phyloP scores from a whole-genome alignment of 2,329 filamentous ascomycete genomes.

The Calonectria pseudoturangicola region DNA sequence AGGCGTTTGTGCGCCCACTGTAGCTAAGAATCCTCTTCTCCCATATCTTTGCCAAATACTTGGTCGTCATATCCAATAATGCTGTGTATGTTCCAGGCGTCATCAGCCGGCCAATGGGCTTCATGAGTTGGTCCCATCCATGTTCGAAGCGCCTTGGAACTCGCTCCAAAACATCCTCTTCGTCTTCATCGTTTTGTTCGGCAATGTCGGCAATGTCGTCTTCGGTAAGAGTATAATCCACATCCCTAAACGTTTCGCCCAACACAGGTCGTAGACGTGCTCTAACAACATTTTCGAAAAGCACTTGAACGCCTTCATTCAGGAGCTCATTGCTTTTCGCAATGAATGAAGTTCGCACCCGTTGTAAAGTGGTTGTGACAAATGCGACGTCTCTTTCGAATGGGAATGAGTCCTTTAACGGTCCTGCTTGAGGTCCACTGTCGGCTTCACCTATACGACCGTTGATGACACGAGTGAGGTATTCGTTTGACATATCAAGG shows the following conservation, averaged over 20 bases:
- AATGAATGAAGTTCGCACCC: conserved; percentile 83
- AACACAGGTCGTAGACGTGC: conserved; percentile 89
- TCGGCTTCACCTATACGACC: conserved; percentile 73
- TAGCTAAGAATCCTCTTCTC: conserved; percentile 92
- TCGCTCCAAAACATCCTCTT: conserved; percentile 75
- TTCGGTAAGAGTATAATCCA: conserved; percentile 85
- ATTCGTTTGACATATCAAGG: conserved; percentile 93
- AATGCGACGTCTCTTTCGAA: conserved; percentile 84
- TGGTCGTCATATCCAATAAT: conserved; percentile 84
- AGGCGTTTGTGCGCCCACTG: conserved; percentile 84
- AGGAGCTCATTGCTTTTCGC: conserved; percentile 88
- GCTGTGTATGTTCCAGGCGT: conserved; percentile 84
- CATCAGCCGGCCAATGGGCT: conserved; percentile 88
- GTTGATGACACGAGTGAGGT: conserved; percentile 89
- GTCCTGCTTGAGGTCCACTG: conserved; percentile 61
- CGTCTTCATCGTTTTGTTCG: conserved; percentile 71
- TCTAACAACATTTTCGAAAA: conserved; percentile 92
- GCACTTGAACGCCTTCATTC: conserved; percentile 87
- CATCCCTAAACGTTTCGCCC: conserved; percentile 91
- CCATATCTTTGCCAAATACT: conserved; percentile 84
- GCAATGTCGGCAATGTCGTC: conserved; percentile 76
- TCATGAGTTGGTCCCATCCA: conserved; percentile 90
- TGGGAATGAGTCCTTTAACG: conserved; percentile 82
- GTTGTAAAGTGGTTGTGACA: conserved; percentile 80
- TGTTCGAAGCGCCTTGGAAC: conserved; percentile 88